Conservation (phyloP, 2,329 filamentous ascomycete genomes). For the Clarireedia paspali region DNA sequence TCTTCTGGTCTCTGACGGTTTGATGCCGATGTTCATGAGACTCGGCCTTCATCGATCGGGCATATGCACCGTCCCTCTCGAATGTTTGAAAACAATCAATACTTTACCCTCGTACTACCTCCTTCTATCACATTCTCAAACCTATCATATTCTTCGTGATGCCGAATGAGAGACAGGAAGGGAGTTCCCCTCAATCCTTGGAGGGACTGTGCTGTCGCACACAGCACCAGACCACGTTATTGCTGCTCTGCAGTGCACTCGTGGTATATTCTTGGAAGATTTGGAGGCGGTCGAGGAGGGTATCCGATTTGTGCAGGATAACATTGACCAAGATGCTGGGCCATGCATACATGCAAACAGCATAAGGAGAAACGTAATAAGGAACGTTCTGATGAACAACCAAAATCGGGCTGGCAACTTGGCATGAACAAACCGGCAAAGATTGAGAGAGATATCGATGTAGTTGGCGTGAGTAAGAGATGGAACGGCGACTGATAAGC, state of each 20-base stretch:
- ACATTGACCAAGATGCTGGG: slow-evolving; percentile 4
- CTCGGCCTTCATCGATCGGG: slow-evolving; percentile 7
- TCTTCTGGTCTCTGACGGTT: not conserved
- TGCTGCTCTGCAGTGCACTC: not conserved
- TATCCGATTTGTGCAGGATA: not conserved
- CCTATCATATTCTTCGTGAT: not conserved
- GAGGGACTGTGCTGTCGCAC: not conserved
- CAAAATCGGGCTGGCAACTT: not conserved
- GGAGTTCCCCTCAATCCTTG: not conserved
- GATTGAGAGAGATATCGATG: not conserved
- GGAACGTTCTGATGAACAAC: slow-evolving; percentile 1
- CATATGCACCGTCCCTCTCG: slow-evolving; percentile 6
- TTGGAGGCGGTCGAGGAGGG: not conserved
- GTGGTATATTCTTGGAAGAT: not conserved
- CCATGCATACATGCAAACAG: not conserved
- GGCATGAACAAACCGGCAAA: not conserved
- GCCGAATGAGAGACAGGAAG: not conserved
- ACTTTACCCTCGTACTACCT: slow-evolving; percentile 1
- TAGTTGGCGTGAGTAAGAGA: not conserved
- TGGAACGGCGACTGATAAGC: slow-evolving; percentile 5
- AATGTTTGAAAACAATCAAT: slow-evolving; percentile 9
- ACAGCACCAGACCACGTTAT: slow-evolving; percentile 1
- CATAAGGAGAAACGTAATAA: not conserved
- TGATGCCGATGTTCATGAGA: slow-evolving; percentile 6
- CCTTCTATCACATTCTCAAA: slow-evolving; percentile 2